phyloP scores from a whole-genome alignment of 371 early-diverging fungal species.

The Apophysomyces trapeziformis region DNA sequence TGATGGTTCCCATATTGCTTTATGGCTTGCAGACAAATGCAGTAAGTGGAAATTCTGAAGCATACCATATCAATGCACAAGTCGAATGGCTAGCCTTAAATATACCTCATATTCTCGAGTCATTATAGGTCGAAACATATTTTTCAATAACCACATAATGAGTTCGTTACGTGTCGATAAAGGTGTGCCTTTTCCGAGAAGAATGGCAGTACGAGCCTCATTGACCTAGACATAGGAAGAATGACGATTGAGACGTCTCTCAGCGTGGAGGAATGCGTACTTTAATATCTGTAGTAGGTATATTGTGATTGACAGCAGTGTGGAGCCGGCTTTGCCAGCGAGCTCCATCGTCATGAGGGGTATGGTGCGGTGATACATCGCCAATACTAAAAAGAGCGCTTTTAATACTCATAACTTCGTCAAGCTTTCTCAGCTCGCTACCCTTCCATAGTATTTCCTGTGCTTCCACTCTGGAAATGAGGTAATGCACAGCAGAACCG shows the following conservation, averaged over 20 bases:
- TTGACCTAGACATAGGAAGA: not conserved
- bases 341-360: not conserved
- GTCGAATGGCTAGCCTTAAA: not conserved
- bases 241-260: not conserved
- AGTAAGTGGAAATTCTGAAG: not conserved
- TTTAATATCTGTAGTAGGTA: slow-evolving; percentile 2
- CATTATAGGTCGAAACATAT: slow-evolving; percentile 18
- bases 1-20: slow-evolving; percentile 1
- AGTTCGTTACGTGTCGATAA: slow-evolving; percentile 14
- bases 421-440: not conserved
- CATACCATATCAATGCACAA: not conserved
- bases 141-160: slow-evolving; percentile 19
- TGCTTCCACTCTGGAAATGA: not conserved
- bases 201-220: slow-evolving; percentile 18
- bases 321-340: slow-evolving; percentile 5
- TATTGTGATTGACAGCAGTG: not conserved
- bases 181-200: slow-evolving; percentile 14
- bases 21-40: slow-evolving; percentile 4
- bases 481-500: not conserved
- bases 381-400: not conserved
- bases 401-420: not conserved
- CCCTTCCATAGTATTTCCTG: not conserved
- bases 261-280: not conserved
- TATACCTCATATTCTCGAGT: slow-evolving; percentile 18
- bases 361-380: slow-evolving; percentile 2